These are phyloP conservation scores for Allantophomopsis lycopodina DNA, from an alignment of 2,329 filamentous ascomycete species.

Conservation along the genomic window DNA sequence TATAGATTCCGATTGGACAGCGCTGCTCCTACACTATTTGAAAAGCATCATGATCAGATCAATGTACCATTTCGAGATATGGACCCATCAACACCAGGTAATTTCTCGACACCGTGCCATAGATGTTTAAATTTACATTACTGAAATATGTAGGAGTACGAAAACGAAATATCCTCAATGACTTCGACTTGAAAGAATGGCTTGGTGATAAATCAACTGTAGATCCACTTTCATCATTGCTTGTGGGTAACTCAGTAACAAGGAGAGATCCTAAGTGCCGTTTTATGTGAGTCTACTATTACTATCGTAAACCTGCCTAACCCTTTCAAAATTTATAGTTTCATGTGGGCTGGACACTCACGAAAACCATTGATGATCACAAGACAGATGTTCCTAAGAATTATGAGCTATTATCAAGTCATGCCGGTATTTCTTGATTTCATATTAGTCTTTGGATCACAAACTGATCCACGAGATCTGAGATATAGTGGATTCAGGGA, in stretches of 20 bases:
- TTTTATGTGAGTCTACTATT: slow-evolving; percentile 13
- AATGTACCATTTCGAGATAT: slow-evolving; percentile 16
- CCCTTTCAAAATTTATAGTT: slow-evolving; percentile 6
- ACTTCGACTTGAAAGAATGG: slow-evolving; percentile 1
- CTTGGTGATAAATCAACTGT: slow-evolving; percentile 1
- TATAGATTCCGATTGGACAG: slow-evolving; percentile 1
- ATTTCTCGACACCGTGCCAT: background rate
- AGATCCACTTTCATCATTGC: background rate
- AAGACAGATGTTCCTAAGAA: slow-evolving; percentile 10
- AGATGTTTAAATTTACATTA: too few relatives aligned
- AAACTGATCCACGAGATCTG: slow-evolving; percentile 10
- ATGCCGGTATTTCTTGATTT: slow-evolving; percentile 19
- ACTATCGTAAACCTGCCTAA: background rate
- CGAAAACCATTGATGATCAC: slow-evolving; percentile 11
- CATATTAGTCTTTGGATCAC: slow-evolving; percentile 14
- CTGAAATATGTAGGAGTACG: background rate
- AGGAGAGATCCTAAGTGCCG: slow-evolving; percentile 10
- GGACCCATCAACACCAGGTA: background rate
- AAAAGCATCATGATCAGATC: slow-evolving; percentile 18
- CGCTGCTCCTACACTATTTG: background rate
- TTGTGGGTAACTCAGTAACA: too few relatives aligned
- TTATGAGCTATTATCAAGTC: slow-evolving; percentile 18
- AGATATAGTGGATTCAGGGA: slow-evolving; percentile 14
- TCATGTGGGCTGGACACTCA: slow-evolving; percentile 9
- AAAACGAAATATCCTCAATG: background rate